phyloP scores from a whole-genome alignment of 148 eudicot species.

The Drosera capensis region DNA sequence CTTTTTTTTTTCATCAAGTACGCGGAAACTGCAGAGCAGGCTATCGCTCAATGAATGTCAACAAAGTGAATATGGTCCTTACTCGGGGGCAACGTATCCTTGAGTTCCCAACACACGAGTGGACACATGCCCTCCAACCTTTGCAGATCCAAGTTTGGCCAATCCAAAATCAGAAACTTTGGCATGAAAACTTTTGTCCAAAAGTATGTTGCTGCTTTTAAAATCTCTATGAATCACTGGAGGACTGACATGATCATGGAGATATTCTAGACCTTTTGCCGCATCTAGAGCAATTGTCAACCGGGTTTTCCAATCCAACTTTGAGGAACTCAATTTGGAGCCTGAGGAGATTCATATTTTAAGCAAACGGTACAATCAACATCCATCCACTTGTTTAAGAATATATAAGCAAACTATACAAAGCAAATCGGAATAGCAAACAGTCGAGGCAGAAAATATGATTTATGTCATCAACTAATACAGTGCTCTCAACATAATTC shows the following conservation, averaged over 20 bases:
- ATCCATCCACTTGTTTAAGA: not conserved
- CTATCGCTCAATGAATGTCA: not conserved
- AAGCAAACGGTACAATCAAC: conserved; percentile 2
- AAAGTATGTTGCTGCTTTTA: conserved; percentile 88
- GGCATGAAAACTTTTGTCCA: conserved; percentile 77
- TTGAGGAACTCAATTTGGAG: conserved; percentile 30
- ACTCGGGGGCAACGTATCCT: conserved; percentile 99
- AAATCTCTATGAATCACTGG: conserved; percentile 96
- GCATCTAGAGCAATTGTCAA: conserved; percentile 80
- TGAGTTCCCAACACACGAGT: conserved; percentile 94
- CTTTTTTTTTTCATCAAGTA: not conserved
- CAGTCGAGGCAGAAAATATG: too few relatives aligned
- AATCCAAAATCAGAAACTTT: conserved; percentile 96
- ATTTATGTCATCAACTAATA: too few relatives aligned
- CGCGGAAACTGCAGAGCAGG: not conserved
- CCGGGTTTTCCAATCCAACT: conserved; percentile 73
- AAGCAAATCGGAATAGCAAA: not conserved
- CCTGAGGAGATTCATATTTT: conserved; percentile 27
- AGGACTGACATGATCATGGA: conserved; percentile 83
- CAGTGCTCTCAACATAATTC: too few relatives aligned
- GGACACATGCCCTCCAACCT: conserved; percentile 90
- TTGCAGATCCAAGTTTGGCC: conserved; percentile 92
- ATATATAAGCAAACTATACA: not conserved
- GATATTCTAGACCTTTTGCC: conserved; percentile 92
- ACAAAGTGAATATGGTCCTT: conserved; percentile 10